phyloP scores from a whole-genome alignment of 768 basidiomycete species.

The Rubroboletus satanas region DNA sequence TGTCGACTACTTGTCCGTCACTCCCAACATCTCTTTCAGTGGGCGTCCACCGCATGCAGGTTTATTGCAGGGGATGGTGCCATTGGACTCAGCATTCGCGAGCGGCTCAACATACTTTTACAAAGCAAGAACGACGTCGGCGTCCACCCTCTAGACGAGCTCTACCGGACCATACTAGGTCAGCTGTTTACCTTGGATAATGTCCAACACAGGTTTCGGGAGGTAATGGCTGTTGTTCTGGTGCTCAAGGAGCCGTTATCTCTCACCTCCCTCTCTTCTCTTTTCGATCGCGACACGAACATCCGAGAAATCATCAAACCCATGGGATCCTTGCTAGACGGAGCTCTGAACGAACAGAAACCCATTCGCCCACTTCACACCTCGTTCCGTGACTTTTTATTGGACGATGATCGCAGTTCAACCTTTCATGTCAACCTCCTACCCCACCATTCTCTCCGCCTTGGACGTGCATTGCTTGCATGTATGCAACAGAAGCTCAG shows the following conservation, averaged over 20 bases:
- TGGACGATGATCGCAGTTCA: constrained; percentile 19
- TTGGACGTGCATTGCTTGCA: constrained; percentile 28
- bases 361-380: constrained; percentile 32
- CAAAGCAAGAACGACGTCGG: not conserved
- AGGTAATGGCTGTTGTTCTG: constrained; percentile 20
- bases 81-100: constrained; percentile 6
- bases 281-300: constrained; percentile 7
- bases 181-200: constrained; percentile 10
- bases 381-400: constrained; percentile 35
- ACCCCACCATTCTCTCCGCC: constrained; percentile 8
- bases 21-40: constrained; percentile 33
- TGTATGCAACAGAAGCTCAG: constrained; percentile 31
- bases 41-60: constrained; percentile 30
- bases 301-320: constrained; percentile 17
- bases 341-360: constrained; percentile 10
- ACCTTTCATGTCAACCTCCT: constrained; percentile 19
- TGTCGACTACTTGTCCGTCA: constrained; percentile 17
- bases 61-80: constrained; percentile 23
- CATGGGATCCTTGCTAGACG: constrained; percentile 24
- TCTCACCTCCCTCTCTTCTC: constrained; percentile 9
- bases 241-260: constrained; percentile 19
- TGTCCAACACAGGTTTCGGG: constrained; percentile 13
- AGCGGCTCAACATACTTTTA: constrained; percentile 15
- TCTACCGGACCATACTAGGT: constrained; percentile 18
- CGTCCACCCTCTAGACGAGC: constrained; percentile 15